Percentiles rank a stretch among this genome's conserved stretches.
Evolutionary conservation across 2,329 filamentous ascomycete species (phyloP).

Genomic region (Trichocomaceae sp.): DNA sequence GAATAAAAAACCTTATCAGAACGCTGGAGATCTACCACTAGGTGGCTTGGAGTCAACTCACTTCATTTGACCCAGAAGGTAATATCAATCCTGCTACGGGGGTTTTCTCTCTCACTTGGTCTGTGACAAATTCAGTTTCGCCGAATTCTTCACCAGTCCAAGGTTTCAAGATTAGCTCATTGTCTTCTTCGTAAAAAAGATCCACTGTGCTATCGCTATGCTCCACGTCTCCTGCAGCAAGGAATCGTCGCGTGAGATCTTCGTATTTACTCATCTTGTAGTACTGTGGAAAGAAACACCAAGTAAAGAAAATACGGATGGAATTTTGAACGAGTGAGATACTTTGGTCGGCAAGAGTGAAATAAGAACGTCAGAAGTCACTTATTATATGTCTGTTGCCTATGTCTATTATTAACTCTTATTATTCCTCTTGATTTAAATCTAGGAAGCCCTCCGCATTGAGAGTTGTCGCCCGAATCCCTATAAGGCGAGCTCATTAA

Average conservation of each 20-base stretch:
- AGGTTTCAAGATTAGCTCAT: neutral
- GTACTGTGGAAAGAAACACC: neutral
- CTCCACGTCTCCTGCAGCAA: neutral
- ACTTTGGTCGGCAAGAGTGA: neutral
- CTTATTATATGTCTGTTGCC: neutral
- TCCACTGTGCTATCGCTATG: neutral
- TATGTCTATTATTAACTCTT: too few species aligned
- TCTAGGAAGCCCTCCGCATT: neutral
- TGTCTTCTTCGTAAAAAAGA: neutral
- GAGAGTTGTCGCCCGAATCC: neutral
- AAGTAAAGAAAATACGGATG: neutral
- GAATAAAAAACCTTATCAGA: neutral
- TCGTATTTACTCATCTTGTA: neutral
- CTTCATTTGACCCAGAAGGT: neutral
- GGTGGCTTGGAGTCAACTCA: neutral
- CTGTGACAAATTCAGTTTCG: neutral
- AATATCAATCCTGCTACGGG: neutral
- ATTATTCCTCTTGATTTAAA: neutral
- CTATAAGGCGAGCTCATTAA: neutral
- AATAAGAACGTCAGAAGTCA: neutral
- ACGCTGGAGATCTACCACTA: neutral
- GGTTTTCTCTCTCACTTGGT: neutral
- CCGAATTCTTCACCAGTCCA: neutral
- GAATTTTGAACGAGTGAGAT: neutral
- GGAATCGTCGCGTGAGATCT: neutral